A percentile compares a stretch with the other conserved stretches of the same genome.
Evolutionary conservation across 306 rosid genomes (phyloP).

Genomic region (Cucumis cinereus): DNA sequence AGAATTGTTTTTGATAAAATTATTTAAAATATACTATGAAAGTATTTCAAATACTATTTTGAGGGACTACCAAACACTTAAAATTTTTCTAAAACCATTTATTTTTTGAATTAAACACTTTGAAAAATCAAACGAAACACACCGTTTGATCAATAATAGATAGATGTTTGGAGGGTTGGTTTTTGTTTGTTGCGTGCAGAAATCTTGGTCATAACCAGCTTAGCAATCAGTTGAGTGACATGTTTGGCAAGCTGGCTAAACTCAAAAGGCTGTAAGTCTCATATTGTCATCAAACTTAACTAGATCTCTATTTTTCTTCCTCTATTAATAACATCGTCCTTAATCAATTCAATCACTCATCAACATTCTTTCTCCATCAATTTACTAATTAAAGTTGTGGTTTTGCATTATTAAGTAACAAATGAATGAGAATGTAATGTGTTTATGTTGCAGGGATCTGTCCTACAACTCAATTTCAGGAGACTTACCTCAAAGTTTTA

Average conservation of each 20-base stretch:
- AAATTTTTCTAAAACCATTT: no score
- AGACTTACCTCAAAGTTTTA: conserved; percentile 65
- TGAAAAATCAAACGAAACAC: no score
- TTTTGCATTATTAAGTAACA: neutral
- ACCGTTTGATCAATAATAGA: no score
- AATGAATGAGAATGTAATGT: neutral
- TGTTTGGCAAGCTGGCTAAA: conserved; percentile 54
- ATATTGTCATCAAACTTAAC: neutral
- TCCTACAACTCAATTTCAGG: conserved; percentile 72
- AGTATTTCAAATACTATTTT: no score
- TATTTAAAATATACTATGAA: no score
- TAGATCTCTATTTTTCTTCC: neutral
- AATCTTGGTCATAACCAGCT: conserved; percentile 64
- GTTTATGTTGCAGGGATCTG: conserved; percentile 45
- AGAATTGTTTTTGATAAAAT: no score
- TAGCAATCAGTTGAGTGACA: conserved; percentile 55
- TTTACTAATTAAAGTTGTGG: neutral
- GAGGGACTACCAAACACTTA: no score
- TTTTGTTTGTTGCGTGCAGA: conserved; percentile 31
- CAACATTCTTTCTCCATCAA: no score
- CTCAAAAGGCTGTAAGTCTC: conserved; percentile 59
- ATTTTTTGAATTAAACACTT: no score
- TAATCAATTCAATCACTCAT: neutral
- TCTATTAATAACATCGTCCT: neutral
- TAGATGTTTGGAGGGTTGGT: neutral